These are phyloP conservation scores for Aspergillus sp. DNA, from an alignment of 2,329 filamentous ascomycete genomes.

Conservation along the genomic window DNA sequence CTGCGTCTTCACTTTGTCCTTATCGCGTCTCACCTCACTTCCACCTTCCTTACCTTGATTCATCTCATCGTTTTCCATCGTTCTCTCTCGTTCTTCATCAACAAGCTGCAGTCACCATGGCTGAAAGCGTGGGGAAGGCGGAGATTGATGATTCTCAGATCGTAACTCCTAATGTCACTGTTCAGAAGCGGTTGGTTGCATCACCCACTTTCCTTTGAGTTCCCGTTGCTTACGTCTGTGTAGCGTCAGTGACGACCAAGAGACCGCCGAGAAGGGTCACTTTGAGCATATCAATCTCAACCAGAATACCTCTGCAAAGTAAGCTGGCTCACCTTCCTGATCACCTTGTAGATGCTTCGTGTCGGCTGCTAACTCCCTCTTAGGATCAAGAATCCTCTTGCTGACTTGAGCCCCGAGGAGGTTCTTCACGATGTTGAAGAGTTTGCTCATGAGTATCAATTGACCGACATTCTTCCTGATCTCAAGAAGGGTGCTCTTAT, in stretches of 20 bases:
- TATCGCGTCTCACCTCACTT: background rate
- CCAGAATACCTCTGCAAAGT: constrained; percentile 31
- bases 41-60: background rate
- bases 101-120: constrained; percentile 8
- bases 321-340: constrained; percentile 5
- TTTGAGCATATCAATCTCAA: constrained; percentile 27
- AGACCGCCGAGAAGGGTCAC: constrained; percentile 22
- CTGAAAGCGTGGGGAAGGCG: constrained; percentile 10
- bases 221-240: constrained; percentile 1
- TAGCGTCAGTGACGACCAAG: constrained; percentile 13
- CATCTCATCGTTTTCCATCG: background rate
- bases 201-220: background rate
- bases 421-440: constrained; percentile 44
- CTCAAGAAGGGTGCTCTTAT: constrained; percentile 51
- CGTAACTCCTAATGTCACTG: background rate
- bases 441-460: constrained; percentile 41
- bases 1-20: background rate
- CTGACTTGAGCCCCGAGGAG: constrained; percentile 37
- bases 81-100: background rate
- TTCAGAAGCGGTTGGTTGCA: constrained; percentile 14
- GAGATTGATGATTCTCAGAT: constrained; percentile 6
- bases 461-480: constrained; percentile 42
- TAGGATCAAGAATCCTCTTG: constrained; percentile 50
- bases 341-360: background rate
- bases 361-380: background rate